Conservation (phyloP, 73 alveolate genomes). For the Uronychia binucleata region DNA sequence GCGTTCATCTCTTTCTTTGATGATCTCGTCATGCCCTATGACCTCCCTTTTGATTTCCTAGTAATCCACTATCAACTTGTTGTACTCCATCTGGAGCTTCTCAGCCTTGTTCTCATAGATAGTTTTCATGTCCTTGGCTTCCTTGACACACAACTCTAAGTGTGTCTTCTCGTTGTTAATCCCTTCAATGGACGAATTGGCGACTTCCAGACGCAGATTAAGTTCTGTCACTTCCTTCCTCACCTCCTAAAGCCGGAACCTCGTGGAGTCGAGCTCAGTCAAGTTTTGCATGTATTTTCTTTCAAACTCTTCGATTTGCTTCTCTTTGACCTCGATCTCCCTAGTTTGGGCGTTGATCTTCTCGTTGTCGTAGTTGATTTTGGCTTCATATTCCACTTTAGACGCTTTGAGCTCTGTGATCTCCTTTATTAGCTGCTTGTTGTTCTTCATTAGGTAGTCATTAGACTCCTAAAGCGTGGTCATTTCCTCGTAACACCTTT, state of each 20-base stretch:
- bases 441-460: background rate
- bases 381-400: slow-evolving; percentile 31
- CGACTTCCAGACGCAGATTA: slow-evolving; percentile 28
- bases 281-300: background rate
- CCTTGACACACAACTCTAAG: slow-evolving; percentile 13
- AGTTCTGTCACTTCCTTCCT: slow-evolving; percentile 40
- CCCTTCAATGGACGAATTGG: slow-evolving; percentile 16
- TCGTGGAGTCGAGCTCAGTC: slow-evolving; percentile 45
- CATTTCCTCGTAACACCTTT: slow-evolving; percentile 14
- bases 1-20: slow-evolving; percentile 34
- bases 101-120: slow-evolving; percentile 32
- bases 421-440: slow-evolving; percentile 12
- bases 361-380: slow-evolving; percentile 18
- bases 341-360: slow-evolving; percentile 13
- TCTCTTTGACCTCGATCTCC: slow-evolving; percentile 25
- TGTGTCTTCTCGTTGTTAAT: slow-evolving; percentile 38
- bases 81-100: slow-evolving; percentile 7
- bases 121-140: slow-evolving; percentile 25
- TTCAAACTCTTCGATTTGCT: slow-evolving; percentile 47
- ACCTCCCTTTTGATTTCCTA: slow-evolving; percentile 39
- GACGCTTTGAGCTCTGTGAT: slow-evolving; percentile 33
- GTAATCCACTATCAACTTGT: slow-evolving; percentile 16
- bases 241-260: slow-evolving; percentile 26
- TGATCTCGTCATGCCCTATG: slow-evolving; percentile 22
- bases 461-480: slow-evolving; percentile 14